These are phyloP conservation scores for Yamadazyma kanchanaburiensis DNA, from an alignment of 1,139 yeast species.

Conservation along the genomic window DNA sequence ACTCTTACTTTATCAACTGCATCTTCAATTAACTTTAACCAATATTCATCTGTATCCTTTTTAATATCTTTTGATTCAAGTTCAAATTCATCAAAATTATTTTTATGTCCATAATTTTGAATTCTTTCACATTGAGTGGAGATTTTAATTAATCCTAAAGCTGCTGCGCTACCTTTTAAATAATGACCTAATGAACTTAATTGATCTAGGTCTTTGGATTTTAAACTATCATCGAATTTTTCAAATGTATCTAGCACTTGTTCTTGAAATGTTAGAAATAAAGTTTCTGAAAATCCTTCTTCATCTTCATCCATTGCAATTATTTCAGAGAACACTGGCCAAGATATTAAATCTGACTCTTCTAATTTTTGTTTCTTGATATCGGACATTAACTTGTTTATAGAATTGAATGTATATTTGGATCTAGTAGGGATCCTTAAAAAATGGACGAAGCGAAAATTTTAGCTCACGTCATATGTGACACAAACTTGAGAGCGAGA, in stretches of 20 bases:
- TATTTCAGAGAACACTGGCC: conserved; percentile 85
- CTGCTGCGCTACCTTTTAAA: conserved; percentile 93
- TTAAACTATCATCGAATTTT: conserved; percentile 61
- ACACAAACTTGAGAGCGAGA: no score
- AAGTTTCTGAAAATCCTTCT: conserved; percentile 75
- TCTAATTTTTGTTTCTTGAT: conserved; percentile 27
- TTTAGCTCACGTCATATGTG: not conserved
- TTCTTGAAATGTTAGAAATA: conserved; percentile 80
- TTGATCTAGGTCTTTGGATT: conserved; percentile 47
- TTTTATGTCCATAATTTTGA: conserved; percentile 77
- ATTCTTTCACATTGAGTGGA: conserved; percentile 89
- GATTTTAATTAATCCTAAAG: conserved; percentile 78
- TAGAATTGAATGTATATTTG: no score
- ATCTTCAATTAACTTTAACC: conserved; percentile 49
- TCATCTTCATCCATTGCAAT: conserved; percentile 93
- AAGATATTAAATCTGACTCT: conserved; percentile 69
- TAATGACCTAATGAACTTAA: conserved; percentile 85
- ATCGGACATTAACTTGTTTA: conserved; percentile 39
- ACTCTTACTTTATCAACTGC: conserved; percentile 57
- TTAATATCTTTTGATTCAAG: conserved; percentile 8
- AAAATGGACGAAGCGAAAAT: no score
- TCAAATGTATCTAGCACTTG: conserved; percentile 82
- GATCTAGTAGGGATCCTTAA: no score
- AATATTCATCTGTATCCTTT: conserved; percentile 34
- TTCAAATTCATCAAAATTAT: conserved; percentile 42